These are phyloP conservation scores for Saccharomyces hybrid DNA, from an alignment of 1,139 yeast species.

Conservation along the genomic window DNA sequence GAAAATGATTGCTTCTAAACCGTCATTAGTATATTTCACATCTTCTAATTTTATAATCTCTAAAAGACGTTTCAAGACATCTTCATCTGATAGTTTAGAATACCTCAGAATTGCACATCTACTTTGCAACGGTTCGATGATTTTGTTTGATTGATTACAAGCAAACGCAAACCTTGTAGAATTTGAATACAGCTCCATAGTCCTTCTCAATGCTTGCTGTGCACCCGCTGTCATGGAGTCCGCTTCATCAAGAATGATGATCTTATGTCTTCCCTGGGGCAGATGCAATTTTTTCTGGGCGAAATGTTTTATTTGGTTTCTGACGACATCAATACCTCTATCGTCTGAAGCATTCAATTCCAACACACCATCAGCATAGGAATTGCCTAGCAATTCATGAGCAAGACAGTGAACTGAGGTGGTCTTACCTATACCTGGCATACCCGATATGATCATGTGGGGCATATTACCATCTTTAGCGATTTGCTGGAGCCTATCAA, in stretches of 20 bases:
- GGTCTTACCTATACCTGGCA: slow-evolving; percentile 97
- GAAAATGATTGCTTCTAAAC: slow-evolving; percentile 87
- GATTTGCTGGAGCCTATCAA: slow-evolving; percentile 74
- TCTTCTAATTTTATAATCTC: slow-evolving; percentile 65
- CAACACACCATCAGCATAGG: slow-evolving; percentile 73
- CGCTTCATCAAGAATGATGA: slow-evolving; percentile 87
- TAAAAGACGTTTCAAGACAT: slow-evolving; percentile 68
- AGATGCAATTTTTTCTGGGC: slow-evolving; percentile 84
- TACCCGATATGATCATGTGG: slow-evolving; percentile 85
- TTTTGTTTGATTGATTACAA: slow-evolving; percentile 88
- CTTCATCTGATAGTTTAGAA: slow-evolving; percentile 73
- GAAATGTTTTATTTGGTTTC: slow-evolving; percentile 87
- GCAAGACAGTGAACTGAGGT: slow-evolving; percentile 92
- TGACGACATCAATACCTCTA: slow-evolving; percentile 90
- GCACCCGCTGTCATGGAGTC: slow-evolving; percentile 93
- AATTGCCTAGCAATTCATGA: slow-evolving; percentile 66
- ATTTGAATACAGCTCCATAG: slow-evolving; percentile 92
- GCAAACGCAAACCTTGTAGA: slow-evolving; percentile 97
- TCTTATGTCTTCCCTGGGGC: slow-evolving; percentile 76
- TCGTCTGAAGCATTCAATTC: slow-evolving; percentile 96
- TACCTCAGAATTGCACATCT: slow-evolving; percentile 93
- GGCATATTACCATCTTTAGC: slow-evolving; percentile 96
- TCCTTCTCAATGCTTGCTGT: slow-evolving; percentile 93
- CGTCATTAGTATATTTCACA: slow-evolving; percentile 80
- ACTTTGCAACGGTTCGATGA: slow-evolving; percentile 93